phyloP scores from a whole-genome alignment of 1,284 basidiomycete genomes.

The Marasmius tenuissimus region DNA sequence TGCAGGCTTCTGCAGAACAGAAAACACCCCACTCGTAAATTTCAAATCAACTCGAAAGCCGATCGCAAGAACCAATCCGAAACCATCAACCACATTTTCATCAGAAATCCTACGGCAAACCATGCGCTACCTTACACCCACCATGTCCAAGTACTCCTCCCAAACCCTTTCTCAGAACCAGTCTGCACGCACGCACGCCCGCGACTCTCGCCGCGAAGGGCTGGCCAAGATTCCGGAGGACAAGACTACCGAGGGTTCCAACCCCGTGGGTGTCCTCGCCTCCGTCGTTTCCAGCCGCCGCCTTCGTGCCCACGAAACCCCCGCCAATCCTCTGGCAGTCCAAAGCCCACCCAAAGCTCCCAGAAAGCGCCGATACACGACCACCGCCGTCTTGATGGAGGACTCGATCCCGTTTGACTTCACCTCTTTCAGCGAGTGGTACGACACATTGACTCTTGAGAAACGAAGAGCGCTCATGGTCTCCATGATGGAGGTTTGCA shows the following conservation, averaged over 20 bases:
- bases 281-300: background rate
- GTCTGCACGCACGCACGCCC: background rate
- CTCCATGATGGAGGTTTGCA: background rate
- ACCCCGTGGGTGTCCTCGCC: background rate
- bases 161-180: background rate
- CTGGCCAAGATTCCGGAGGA: background rate
- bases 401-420: background rate
- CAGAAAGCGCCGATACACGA: background rate
- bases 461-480: background rate
- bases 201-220: background rate
- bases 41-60: too few relatives aligned
- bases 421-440: background rate
- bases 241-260: background rate
- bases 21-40: too few relatives aligned
- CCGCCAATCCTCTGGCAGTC: too few relatives aligned
- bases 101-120: background rate
- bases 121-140: background rate
- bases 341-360: background rate
- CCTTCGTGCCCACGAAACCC: background rate
- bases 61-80: too few relatives aligned
- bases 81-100: too few relatives aligned
- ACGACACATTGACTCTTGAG: background rate
- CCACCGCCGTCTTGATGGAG: background rate
- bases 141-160: background rate
- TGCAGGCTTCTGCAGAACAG: too few relatives aligned